phyloP scores from a whole-genome alignment of 345 rosid genomes.

The Aquilaria sinensis region DNA sequence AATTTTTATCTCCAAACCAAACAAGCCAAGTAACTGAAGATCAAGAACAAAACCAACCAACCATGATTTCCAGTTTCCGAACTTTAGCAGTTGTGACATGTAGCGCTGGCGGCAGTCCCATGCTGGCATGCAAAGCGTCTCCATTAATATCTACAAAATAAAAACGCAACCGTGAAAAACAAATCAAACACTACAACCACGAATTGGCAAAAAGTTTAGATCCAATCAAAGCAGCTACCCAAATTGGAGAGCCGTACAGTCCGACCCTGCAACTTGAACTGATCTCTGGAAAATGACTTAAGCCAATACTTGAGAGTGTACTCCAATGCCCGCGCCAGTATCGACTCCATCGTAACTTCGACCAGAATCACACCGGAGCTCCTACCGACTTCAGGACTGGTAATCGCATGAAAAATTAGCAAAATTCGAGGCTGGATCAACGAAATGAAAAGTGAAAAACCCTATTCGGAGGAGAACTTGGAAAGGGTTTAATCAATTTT shows the following conservation, averaged over 20 bases:
- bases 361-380: constrained; percentile 1
- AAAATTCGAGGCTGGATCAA: constrained; percentile 9
- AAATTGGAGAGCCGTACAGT: constrained; percentile 85
- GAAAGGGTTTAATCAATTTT: neutral
- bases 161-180: neutral
- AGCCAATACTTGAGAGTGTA: constrained; percentile 99
- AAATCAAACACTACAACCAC: neutral
- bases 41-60: constrained; percentile 25
- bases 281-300: constrained; percentile 96
- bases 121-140: constrained; percentile 94
- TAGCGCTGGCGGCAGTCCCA: constrained; percentile 95
- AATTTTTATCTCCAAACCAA: too few relatives aligned
- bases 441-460: constrained; percentile 14
- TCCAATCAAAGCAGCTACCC: constrained; percentile 25
- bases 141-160: constrained; percentile 74
- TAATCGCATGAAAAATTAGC: constrained; percentile 18
- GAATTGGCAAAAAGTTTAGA: constrained; percentile 2
- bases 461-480: constrained; percentile 18
- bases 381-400: constrained; percentile 4
- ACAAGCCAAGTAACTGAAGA: too few relatives aligned
- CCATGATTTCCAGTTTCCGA: constrained; percentile 77
- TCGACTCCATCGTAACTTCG: constrained; percentile 69
- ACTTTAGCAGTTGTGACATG: constrained; percentile 85
- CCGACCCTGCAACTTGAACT: constrained; percentile 93
- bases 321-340: constrained; percentile 91